Evolutionary conservation across 2,329 filamentous ascomycete genomes (phyloP).

Genomic region (Trichoderma guizhouense): DNA sequence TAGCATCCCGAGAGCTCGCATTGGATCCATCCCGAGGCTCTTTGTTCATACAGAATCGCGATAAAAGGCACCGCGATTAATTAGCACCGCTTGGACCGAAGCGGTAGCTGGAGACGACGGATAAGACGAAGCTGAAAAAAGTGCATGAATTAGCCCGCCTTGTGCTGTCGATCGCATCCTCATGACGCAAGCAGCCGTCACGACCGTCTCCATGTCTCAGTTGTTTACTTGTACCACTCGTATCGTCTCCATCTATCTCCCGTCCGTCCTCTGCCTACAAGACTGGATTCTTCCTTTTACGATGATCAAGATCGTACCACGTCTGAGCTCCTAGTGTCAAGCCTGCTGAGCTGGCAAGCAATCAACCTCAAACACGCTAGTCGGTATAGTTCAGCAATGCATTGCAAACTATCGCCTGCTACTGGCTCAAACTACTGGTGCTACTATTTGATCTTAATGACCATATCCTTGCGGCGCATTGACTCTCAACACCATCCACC

Average conservation of each 20-base stretch:
- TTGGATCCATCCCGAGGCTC: background rate
- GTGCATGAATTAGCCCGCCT: background rate
- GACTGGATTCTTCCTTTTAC: background rate
- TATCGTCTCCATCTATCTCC: background rate
- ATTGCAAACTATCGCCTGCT: background rate
- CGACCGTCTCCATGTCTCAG: background rate
- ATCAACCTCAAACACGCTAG: constrained; percentile 11
- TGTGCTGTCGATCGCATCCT: background rate
- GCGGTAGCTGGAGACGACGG: background rate
- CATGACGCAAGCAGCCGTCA: constrained; percentile 9
- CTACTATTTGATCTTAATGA: background rate
- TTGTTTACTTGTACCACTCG: background rate
- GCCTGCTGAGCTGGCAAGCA: constrained; percentile 6
- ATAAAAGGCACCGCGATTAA: background rate
- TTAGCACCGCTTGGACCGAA: background rate
- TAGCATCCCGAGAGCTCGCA: background rate
- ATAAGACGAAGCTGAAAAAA: background rate
- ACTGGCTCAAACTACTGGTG: background rate
- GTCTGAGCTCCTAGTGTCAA: background rate
- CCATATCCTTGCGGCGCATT: background rate
- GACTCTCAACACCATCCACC: background rate
- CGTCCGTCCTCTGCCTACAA: background rate
- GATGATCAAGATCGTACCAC: constrained; percentile 3
- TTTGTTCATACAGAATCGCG: background rate
- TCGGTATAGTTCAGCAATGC: background rate